Percentiles rank a stretch among this genome's conserved stretches.
phyloP scores from a whole-genome alignment of 2,329 filamentous ascomycete genomes.

The Ambrosiella beaveri region DNA sequence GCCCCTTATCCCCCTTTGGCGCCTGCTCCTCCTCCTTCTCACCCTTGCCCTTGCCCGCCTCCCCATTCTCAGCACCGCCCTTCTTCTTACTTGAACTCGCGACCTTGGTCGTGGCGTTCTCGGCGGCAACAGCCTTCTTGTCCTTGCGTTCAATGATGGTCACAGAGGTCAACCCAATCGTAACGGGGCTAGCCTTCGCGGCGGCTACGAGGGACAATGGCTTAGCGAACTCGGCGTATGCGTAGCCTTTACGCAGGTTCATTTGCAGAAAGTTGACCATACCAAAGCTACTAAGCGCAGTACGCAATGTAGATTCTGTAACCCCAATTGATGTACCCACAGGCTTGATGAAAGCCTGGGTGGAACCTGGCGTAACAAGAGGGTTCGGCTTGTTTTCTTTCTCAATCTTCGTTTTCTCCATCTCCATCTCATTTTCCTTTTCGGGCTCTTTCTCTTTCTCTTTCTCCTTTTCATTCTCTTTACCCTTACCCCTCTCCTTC shows the following conservation, averaged over 20 bases:
- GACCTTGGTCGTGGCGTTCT: constrained; percentile 13
- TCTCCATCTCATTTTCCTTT: neutral
- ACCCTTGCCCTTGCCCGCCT: neutral
- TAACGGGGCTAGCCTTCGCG: constrained; percentile 62
- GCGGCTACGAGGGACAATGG: constrained; percentile 58
- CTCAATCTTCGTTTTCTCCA: neutral
- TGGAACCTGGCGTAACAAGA: constrained; percentile 28
- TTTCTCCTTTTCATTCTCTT: neutral
- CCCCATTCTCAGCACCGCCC: neutral
- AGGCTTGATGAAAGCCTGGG: constrained; percentile 62
- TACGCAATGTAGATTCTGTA: constrained; percentile 61
- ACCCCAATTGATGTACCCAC: constrained; percentile 83
- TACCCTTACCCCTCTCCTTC: neutral
- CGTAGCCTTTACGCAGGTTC: constrained; percentile 86
- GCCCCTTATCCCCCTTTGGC: constrained; percentile 17
- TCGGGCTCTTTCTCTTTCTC: neutral
- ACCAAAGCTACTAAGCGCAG: constrained; percentile 59
- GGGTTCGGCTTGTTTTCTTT: constrained; percentile 4
- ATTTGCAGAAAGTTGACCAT: constrained; percentile 68
- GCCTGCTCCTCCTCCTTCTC: constrained; percentile 13
- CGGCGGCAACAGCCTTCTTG: constrained; percentile 22
- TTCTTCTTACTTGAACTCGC: neutral
- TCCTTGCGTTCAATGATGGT: constrained; percentile 74
- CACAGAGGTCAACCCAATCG: constrained; percentile 70
- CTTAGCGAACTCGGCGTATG: constrained; percentile 76